These are phyloP conservation scores for Fusarium acutatum DNA, from an alignment of 2,329 filamentous ascomycete genomes.

Conservation along the genomic window DNA sequence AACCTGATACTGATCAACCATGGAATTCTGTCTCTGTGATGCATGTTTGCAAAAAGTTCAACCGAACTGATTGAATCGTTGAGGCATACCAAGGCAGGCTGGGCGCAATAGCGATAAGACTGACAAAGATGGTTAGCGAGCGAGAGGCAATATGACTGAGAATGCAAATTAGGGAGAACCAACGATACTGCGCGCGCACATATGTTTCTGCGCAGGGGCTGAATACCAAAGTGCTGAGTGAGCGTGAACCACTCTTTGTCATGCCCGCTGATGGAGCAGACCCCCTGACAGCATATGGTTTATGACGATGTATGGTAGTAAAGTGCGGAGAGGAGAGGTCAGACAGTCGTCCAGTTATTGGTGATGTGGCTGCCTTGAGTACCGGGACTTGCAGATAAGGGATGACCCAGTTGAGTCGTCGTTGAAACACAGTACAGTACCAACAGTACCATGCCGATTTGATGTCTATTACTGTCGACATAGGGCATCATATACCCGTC, in stretches of 20 bases:
- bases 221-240: conserved; percentile 13
- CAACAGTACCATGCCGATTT: neutral
- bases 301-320: conserved; percentile 8
- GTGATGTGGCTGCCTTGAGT: conserved; percentile 12
- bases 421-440: conserved; percentile 13
- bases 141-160: conserved; percentile 1
- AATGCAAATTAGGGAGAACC: neutral
- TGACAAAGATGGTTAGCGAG: neutral
- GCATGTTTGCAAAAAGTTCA: neutral
- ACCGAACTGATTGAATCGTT: neutral
- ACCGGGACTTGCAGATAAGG: neutral
- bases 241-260: conserved; percentile 16
- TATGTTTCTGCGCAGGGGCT: conserved; percentile 1
- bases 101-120: neutral
- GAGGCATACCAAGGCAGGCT: neutral
- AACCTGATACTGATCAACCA: conserved; percentile 36
- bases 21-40: conserved; percentile 16
- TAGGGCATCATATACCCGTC: neutral
- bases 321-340: conserved; percentile 4
- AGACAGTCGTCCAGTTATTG: conserved; percentile 3
- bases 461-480: neutral
- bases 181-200: conserved; percentile 7
- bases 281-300: conserved; percentile 16
- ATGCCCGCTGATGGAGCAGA: conserved; percentile 15
- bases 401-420: neutral